Evolutionary conservation across 108 stramenopile genomes (phyloP).

Genomic region (Pseudonitzschia multiseries): DNA sequence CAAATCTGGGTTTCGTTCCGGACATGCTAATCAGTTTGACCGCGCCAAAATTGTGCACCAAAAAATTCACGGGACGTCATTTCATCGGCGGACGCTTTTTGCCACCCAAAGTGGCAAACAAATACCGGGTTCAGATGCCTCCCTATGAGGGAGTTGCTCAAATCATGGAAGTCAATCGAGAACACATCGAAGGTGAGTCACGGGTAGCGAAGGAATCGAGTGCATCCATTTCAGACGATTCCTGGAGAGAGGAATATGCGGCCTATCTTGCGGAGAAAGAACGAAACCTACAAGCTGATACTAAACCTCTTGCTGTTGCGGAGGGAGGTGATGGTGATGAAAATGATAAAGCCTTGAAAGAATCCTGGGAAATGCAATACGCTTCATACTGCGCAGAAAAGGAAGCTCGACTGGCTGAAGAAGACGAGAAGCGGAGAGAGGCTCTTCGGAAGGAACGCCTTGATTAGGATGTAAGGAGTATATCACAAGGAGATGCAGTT

Average conservation of each 20-base stretch:
- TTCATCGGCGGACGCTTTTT: slow-evolving; percentile 95
- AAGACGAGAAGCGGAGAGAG: slow-evolving; percentile 14
- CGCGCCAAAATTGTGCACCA: slow-evolving; percentile 85
- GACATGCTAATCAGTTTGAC: slow-evolving; percentile 90
- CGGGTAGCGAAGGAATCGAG: background rate
- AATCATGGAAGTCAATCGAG: slow-evolving; percentile 61
- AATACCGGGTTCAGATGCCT: slow-evolving; percentile 85
- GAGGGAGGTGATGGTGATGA: slow-evolving; percentile 9
- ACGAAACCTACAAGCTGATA: background rate
- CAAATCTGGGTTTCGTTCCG: slow-evolving; percentile 61
- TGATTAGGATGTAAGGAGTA: background rate
- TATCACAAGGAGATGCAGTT: too few relatives aligned
- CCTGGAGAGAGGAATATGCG: slow-evolving; percentile 45
- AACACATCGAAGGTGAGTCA: slow-evolving; percentile 18
- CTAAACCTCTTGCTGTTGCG: background rate
- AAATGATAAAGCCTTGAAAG: slow-evolving; percentile 10
- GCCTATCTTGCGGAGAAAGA: slow-evolving; percentile 47
- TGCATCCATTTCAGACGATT: background rate
- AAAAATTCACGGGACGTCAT: slow-evolving; percentile 79
- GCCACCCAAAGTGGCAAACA: slow-evolving; percentile 73
- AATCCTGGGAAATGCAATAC: slow-evolving; percentile 61
- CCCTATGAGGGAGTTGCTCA: slow-evolving; percentile 73
- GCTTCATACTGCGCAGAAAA: slow-evolving; percentile 51
- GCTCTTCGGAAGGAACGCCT: background rate
- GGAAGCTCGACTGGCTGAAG: slow-evolving; percentile 27